These are phyloP conservation scores for Immersiporthe knoxdaviesiana DNA, from an alignment of 2,329 filamentous ascomycete genomes.

Conservation along the genomic window DNA sequence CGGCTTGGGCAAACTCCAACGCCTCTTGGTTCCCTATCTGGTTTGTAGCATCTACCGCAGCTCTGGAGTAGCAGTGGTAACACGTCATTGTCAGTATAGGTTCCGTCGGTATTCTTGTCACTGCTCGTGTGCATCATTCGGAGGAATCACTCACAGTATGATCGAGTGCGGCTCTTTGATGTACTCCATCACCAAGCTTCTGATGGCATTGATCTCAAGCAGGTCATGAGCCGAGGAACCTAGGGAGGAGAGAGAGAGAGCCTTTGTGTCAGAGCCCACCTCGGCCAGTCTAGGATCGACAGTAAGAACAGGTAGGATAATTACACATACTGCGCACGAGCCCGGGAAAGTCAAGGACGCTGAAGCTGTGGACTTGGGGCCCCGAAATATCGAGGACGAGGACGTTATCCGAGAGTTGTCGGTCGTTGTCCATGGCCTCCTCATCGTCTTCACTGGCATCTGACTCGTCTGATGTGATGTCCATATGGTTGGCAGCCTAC, in stretches of 20 bases:
- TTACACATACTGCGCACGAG: background rate
- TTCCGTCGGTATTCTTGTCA: too few species aligned
- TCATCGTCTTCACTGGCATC: background rate
- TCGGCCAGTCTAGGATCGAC: background rate
- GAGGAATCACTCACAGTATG: background rate
- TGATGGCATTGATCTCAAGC: background rate
- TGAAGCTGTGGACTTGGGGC: slow-evolving; percentile 24
- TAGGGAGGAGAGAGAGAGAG: background rate
- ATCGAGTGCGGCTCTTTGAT: background rate
- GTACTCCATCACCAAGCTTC: background rate
- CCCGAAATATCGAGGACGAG: slow-evolving; percentile 26
- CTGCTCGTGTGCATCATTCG: background rate
- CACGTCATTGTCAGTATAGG: background rate
- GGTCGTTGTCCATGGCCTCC: background rate
- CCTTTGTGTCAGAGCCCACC: background rate
- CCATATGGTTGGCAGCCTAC: background rate
- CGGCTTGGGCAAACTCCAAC: slow-evolving; percentile 13
- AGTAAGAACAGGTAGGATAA: background rate
- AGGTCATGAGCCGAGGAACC: background rate
- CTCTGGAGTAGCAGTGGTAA: background rate
- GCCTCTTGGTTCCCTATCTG: slow-evolving; percentile 19
- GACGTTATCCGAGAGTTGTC: slow-evolving; percentile 25
- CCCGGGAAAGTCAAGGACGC: slow-evolving; percentile 27
- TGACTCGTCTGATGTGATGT: background rate
- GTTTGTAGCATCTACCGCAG: background rate